Evolutionary conservation across 2,329 filamentous ascomycete species (phyloP), one percentile per base, ranked within the genome.

Genomic region (Podosphaera aphanis): DNA sequence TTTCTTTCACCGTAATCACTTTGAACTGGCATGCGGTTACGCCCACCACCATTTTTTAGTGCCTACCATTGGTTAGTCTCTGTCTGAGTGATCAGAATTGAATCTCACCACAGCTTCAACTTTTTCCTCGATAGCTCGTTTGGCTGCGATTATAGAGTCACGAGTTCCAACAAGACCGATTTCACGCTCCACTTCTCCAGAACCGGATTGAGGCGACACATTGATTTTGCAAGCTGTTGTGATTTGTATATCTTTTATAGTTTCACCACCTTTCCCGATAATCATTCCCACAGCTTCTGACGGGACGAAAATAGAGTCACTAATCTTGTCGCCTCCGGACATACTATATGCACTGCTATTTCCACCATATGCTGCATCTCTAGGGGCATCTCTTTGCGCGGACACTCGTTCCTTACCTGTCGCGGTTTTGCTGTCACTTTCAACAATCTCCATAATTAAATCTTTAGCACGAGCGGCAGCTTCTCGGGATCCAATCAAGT

Each of bases 221-320:
- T 93, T 93, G 67, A 93, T 93, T 66, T 93, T 93, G 70, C 86
- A 93, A 40, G 83, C 81, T 4, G 83, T 90, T 27, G 67, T 71
- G 57, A 77, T 79, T 61, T 93, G 85, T 79, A 93, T 92, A 54
- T 93, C 83, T 52, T 86, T 84, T 59, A 93, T 93, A 0, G 85
- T 92, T 64, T 93, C 85, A 52, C 85, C 85, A 47, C 83, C 82
- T 67, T 93, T 93, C 52, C 86, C 85, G 49, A 93, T 93, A 52
- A 93, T 93, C 85, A 93, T 93, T 49, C 85, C 85, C 46, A 93
- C 85, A 5, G 85, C 81, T 59, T 93, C 85, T 19, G 84, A 88
- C 11, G 85, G 85, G 8, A 93, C 84, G 53, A 75, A 77, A 50
- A 93, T 83, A 36, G 75, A 77, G 57, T 93, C 83, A 56, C 79